Conservation (phyloP, 768 basidiomycete species). For the Kwoniella bestiolae region DNA sequence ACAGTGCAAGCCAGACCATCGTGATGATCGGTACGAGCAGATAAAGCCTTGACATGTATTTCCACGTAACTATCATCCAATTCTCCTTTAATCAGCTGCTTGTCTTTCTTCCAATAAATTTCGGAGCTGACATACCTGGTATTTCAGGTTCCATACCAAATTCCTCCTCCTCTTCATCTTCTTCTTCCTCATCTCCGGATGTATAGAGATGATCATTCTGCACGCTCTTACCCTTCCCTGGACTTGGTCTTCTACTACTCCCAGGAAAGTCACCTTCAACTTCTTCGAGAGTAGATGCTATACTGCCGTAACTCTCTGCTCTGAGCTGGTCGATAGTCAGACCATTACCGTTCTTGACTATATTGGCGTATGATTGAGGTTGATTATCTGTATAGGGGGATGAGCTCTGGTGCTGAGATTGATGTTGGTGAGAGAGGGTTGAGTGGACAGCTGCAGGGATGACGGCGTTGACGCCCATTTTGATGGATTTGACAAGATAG, state of each 20-base stretch:
- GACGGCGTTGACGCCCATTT: constrained; percentile 28
- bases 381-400: constrained; percentile 1
- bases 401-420: neutral
- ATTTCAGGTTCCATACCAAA: constrained; percentile 33
- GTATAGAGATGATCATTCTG: neutral
- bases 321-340: constrained; percentile 1
- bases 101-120: neutral
- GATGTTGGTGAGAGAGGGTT: constrained; percentile 6
- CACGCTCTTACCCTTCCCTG: neutral
- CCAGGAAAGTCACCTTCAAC: neutral
- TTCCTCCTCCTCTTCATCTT: constrained; percentile 31
- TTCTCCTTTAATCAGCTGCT: neutral
- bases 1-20: constrained; percentile 25
- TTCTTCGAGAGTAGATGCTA: neutral
- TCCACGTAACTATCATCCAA: constrained; percentile 45
- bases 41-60: constrained; percentile 49
- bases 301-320: constrained; percentile 5
- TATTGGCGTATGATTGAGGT: constrained; percentile 10
- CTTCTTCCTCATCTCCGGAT: constrained; percentile 10
- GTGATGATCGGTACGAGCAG: constrained; percentile 52
- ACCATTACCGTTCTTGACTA: constrained; percentile 10
- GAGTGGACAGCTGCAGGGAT: constrained; percentile 33
- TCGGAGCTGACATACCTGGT: constrained; percentile 31
- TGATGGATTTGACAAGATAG: neutral
- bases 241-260: neutral